These are phyloP conservation scores for Tetracladium setigerum DNA, from an alignment of 495 filamentous ascomycete species.

Conservation along the genomic window DNA sequence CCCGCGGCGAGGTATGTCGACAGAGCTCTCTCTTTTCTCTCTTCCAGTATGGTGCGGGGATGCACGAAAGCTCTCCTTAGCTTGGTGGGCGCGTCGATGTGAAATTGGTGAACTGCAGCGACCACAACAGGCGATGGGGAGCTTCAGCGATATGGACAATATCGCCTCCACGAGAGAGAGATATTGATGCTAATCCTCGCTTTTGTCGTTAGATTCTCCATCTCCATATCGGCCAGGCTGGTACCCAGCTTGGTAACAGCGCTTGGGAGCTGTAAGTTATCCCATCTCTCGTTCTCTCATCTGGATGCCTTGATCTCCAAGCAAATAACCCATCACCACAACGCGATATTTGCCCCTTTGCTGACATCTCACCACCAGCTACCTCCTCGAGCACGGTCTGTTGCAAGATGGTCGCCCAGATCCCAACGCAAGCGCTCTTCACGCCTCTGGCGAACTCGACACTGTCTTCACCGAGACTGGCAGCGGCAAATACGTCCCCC, in stretches of 20 bases:
- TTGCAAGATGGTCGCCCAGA: slow-evolving; percentile 65
- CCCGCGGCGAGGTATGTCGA: no score
- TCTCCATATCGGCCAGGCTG: slow-evolving; percentile 89
- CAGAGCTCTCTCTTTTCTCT: no score
- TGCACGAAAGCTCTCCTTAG: no score
- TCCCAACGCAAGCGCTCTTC: slow-evolving; percentile 53
- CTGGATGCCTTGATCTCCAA: slow-evolving; percentile 1
- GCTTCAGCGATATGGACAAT: no score
- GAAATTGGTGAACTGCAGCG: no score
- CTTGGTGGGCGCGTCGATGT: no score
- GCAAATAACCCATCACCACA: not conserved
- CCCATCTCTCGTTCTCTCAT: slow-evolving; percentile 40
- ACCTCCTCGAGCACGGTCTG: slow-evolving; percentile 87
- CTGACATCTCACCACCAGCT: slow-evolving; percentile 44
- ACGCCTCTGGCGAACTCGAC: slow-evolving; percentile 64
- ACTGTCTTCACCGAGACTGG: slow-evolving; percentile 90
- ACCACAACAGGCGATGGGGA: no score
- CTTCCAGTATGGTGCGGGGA: no score
- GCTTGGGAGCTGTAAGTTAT: slow-evolving; percentile 86
- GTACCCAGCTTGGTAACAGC: slow-evolving; percentile 86
- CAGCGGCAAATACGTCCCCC: slow-evolving; percentile 82
- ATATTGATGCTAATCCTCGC: slow-evolving; percentile 1
- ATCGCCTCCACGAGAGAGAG: not conserved
- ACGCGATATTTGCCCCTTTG: slow-evolving; percentile 28
- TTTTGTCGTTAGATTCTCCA: slow-evolving; percentile 59